phyloP scores from a whole-genome alignment of 208 protist species.

The Trypanosoma rangeli region DNA sequence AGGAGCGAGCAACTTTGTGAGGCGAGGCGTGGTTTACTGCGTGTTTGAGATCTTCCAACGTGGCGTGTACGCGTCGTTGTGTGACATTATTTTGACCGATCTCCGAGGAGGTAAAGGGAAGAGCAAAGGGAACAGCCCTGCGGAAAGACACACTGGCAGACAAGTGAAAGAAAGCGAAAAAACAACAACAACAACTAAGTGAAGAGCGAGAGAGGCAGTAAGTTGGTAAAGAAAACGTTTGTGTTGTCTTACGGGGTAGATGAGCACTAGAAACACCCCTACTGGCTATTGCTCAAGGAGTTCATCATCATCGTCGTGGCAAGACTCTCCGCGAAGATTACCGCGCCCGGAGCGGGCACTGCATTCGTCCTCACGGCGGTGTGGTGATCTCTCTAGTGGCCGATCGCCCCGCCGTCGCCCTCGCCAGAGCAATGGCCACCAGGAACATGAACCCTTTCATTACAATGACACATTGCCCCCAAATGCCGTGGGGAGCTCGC shows the following conservation, averaged over 20 bases:
- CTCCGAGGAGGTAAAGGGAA: not conserved
- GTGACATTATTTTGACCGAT: not conserved
- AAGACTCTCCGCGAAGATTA: not conserved
- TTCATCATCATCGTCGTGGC: not conserved
- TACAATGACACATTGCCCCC: constrained; percentile 25
- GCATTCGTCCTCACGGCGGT: not conserved
- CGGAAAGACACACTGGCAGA: not conserved
- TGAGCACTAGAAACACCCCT: not conserved
- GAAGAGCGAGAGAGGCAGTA: too few relatives aligned
- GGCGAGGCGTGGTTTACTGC: not conserved
- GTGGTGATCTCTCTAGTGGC: not conserved
- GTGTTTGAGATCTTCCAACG: not conserved
- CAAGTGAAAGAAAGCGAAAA: not conserved
- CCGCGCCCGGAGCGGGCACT: not conserved
- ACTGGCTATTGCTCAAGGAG: not conserved
- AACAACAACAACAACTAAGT: not conserved
- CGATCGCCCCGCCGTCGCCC: not conserved
- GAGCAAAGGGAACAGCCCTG: not conserved
- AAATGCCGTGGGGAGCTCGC: not conserved
- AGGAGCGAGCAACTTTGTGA: not conserved
- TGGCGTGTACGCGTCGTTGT: not conserved
- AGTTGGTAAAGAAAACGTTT: too few relatives aligned
- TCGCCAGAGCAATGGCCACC: not conserved
- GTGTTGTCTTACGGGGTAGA: not conserved
- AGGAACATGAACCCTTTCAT: constrained; percentile 2